Evolutionary conservation across 148 eudicot species (phyloP).

Genomic region (Amaranthus cruentus): DNA sequence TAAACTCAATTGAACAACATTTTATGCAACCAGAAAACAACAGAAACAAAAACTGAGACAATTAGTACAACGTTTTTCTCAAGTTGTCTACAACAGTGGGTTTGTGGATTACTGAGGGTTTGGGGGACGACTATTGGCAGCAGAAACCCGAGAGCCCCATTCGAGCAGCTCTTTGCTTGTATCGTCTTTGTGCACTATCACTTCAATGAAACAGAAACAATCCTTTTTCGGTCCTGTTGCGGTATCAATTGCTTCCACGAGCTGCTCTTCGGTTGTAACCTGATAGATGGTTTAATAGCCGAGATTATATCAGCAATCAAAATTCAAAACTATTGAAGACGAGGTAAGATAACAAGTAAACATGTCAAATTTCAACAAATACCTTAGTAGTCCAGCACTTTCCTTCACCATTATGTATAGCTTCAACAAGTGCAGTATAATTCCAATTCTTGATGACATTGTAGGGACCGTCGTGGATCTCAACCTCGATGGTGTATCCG

Average conservation of each 20-base stretch:
- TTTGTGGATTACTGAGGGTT: no score
- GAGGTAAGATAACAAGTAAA: no score
- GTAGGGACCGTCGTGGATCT: constrained; percentile 90
- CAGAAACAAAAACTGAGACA: no score
- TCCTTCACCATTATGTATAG: constrained; percentile 74
- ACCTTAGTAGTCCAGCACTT: constrained; percentile 91
- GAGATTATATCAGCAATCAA: neutral
- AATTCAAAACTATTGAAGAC: neutral
- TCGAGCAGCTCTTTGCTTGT: constrained; percentile 89
- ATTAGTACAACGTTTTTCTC: no score
- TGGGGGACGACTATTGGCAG: no score
- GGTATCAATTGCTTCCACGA: constrained; percentile 48
- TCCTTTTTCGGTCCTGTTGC: constrained; percentile 58
- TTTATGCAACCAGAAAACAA: no score
- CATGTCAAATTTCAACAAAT: neutral
- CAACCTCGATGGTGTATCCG: constrained; percentile 86
- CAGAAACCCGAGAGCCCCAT: constrained; percentile 73
- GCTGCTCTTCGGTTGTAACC: constrained; percentile 62
- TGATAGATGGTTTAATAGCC: constrained; percentile 2
- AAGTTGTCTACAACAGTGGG: no score
- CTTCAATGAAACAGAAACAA: constrained; percentile 66
- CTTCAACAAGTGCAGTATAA: constrained; percentile 73
- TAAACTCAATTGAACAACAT: no score
- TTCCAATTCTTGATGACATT: constrained; percentile 87
- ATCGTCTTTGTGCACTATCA: constrained; percentile 66